Percentiles rank a stretch among this genome's conserved stretches.
These are phyloP conservation scores for Williopsis jadinii DNA, from an alignment of 1,139 yeast genomes.

Conservation along the genomic window DNA sequence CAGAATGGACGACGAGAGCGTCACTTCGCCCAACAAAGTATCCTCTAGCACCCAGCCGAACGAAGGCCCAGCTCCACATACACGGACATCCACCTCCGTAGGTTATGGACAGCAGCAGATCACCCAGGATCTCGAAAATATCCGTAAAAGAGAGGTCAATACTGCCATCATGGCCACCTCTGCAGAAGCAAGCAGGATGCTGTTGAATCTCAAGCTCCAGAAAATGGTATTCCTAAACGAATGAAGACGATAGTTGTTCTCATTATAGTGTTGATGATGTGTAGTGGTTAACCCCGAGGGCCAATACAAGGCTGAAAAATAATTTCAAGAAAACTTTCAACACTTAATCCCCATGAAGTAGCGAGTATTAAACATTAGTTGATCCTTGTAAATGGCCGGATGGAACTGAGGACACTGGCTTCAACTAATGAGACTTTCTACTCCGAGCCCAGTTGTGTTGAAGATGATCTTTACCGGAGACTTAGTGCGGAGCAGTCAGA, in stretches of 20 bases:
- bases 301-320: too few species aligned
- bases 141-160: conserved; percentile 4
- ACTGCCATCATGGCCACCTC: conserved; percentile 8
- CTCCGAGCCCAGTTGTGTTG: too few species aligned
- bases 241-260: conserved; percentile 3
- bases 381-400: not conserved
- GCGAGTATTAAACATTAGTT: too few species aligned
- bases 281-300: not conserved
- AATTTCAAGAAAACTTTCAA: too few species aligned
- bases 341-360: too few species aligned
- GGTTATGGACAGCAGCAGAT: too few species aligned
- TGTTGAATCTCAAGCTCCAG: conserved; percentile 26
- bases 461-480: too few species aligned
- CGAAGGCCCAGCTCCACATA: not conserved
- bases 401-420: conserved; percentile 2
- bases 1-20: conserved; percentile 9
- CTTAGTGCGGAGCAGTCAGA: not conserved
- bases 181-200: conserved; percentile 21
- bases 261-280: not conserved
- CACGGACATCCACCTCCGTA: too few species aligned
- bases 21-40: not conserved
- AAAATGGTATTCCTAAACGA: conserved; percentile 23
- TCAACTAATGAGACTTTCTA: conserved; percentile 3
- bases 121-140: not conserved
- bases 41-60: not conserved